phyloP scores from a whole-genome alignment of 2,329 filamentous ascomycete genomes.

The Ophiostoma montium region DNA sequence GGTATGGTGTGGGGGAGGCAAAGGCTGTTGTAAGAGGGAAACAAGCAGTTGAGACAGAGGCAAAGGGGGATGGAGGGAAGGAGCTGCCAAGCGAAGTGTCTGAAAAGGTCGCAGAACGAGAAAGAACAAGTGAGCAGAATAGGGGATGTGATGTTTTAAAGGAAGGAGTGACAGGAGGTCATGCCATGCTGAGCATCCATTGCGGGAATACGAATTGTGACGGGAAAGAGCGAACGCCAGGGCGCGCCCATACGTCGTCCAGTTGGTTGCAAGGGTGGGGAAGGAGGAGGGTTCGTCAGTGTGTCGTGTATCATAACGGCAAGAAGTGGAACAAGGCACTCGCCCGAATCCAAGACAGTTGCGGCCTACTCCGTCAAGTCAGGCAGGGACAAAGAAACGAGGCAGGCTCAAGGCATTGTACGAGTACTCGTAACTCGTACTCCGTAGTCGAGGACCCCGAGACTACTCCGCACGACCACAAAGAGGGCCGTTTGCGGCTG shows the following conservation, averaged over 20 bases:
- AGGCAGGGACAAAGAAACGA: too few relatives aligned
- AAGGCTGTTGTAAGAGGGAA: neutral
- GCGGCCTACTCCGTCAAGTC: too few relatives aligned
- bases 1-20: slow-evolving; percentile 9
- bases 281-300: slow-evolving; percentile 3
- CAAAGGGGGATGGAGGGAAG: neutral
- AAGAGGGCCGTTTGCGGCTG: too few relatives aligned
- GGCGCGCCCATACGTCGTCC: neutral
- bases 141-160: neutral
- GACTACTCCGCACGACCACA: too few relatives aligned
- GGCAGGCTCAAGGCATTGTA: too few relatives aligned
- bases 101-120: neutral
- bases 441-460: too few relatives aligned
- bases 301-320: slow-evolving; percentile 1
- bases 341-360: too few relatives aligned
- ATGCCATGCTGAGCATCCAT: neutral
- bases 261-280: neutral
- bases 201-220: neutral
- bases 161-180: neutral
- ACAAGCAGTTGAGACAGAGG: neutral
- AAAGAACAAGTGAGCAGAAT: slow-evolving; percentile 2
- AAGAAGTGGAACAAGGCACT: neutral
- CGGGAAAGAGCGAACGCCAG: neutral
- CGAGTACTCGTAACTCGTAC: too few relatives aligned
- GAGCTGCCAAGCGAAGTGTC: neutral